Base-by-base conservation (phyloP, 768 basidiomycete species). In the Udeniomyces megalosporus region DNA sequence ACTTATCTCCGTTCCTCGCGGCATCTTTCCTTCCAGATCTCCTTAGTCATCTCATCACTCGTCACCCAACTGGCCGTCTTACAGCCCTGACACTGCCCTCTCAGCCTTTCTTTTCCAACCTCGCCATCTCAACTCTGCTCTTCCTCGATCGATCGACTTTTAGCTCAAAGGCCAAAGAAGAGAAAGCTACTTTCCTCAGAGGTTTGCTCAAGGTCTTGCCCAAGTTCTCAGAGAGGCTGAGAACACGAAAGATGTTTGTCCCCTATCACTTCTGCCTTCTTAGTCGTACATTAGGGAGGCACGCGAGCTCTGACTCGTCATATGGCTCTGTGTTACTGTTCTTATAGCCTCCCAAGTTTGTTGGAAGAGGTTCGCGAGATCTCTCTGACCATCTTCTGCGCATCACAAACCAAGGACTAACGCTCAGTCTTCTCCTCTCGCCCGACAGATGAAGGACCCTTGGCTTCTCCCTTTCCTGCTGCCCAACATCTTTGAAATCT, bases 71-170 rank as follows among this genome's bases (percentile, higher is more conserved):
- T 45, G 78, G 76, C 50, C 77, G 95, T 42, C 84, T 90, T 26
- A 82, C 84, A 0, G 87, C 93, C 6, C 77, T 81, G 3, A 82
- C 85, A 3, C 80, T 97, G 28, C 85, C 90, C 3, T 80, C 84
- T 0, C 84, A 90, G 69, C 71, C 90, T 0, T 96, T 92, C 78
- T 97, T 99, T 76, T 92, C 88, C 1, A 93, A 90, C 4, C 77
- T 97, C 12, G 88, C 93, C 7, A 91, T 97, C 26, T 92, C 88
- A 2, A 97, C 93, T 0, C 79, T 99, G 34, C 91, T 90, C 70
- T 99, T 97, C 75, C 77, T 99, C 58, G 93, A 97, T 69, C 83
- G 93, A 15, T 88, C 92, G 4, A 93, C 85, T 62, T 99, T 97
- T 71, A 88, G 91, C 0, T 82, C 88, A 0, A 95, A 96, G 74